These are phyloP conservation scores for Perkinsus marinus DNA, from an alignment of 169 alveolate genomes.

Conservation along the genomic window DNA sequence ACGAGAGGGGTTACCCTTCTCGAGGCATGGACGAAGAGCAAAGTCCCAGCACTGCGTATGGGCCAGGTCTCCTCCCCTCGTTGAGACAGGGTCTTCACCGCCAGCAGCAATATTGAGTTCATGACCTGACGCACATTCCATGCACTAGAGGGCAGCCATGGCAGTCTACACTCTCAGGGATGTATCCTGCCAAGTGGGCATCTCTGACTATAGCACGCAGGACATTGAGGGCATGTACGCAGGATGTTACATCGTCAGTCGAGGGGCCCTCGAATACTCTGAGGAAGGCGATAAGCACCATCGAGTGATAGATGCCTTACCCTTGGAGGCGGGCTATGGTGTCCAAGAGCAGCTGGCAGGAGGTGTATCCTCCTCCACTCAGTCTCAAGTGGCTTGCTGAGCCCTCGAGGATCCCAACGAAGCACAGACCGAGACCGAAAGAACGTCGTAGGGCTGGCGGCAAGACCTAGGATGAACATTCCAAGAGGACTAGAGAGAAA, in stretches of 20 bases:
- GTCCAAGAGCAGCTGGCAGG: neutral
- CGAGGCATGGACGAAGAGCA: neutral
- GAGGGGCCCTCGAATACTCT: neutral
- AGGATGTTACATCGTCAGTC: neutral
- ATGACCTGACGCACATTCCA: too few relatives aligned
- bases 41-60: neutral
- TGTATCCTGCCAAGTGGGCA: neutral
- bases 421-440: neutral
- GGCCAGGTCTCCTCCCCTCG: neutral
- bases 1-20: neutral
- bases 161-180: neutral
- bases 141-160: too few relatives aligned
- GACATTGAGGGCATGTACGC: neutral
- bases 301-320: neutral
- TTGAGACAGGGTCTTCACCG: neutral
- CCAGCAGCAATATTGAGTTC: neutral
- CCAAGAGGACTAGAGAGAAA: neutral
- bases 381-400: neutral
- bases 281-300: neutral
- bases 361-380: neutral
- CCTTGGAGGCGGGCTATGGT: neutral
- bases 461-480: neutral
- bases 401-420: neutral
- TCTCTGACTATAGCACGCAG: neutral
- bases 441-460: neutral